These are phyloP conservation scores for Colletotrichum tropicicola DNA, from an alignment of 2,329 filamentous ascomycete genomes.

Conservation along the genomic window DNA sequence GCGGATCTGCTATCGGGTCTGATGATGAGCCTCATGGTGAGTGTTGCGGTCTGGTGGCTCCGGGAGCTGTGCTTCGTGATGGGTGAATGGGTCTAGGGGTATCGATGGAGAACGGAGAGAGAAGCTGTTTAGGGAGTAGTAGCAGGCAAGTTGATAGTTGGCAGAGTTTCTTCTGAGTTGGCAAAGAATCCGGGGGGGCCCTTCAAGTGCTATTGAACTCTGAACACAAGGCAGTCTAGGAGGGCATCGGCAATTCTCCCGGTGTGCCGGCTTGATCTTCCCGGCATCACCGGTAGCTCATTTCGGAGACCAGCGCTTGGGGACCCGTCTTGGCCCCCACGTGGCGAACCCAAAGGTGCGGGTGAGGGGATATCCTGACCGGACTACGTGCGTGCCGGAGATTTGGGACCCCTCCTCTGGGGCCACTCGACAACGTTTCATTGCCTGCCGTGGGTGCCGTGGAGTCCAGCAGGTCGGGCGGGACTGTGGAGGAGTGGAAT, in stretches of 20 bases:
- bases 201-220: neutral
- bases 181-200: neutral
- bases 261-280: neutral
- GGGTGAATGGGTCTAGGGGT: too few species aligned
- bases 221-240: neutral
- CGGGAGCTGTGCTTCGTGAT: too few species aligned
- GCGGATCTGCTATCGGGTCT: conserved; percentile 69
- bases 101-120: neutral
- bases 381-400: neutral
- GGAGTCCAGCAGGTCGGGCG: neutral
- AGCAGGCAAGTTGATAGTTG: neutral
- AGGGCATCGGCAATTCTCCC: neutral
- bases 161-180: neutral
- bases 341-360: neutral
- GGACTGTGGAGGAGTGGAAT: neutral
- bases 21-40: conserved; percentile 76
- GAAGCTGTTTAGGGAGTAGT: neutral
- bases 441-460: neutral
- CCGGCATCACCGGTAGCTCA: conserved; percentile 25
- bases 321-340: conserved; percentile 17
- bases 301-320: neutral
- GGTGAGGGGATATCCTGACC: too few species aligned
- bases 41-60: neutral
- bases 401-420: neutral
- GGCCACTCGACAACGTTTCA: neutral